Base-by-base conservation (phyloP, 495 filamentous ascomycete species). In the Neurospora cerealis region DNA sequence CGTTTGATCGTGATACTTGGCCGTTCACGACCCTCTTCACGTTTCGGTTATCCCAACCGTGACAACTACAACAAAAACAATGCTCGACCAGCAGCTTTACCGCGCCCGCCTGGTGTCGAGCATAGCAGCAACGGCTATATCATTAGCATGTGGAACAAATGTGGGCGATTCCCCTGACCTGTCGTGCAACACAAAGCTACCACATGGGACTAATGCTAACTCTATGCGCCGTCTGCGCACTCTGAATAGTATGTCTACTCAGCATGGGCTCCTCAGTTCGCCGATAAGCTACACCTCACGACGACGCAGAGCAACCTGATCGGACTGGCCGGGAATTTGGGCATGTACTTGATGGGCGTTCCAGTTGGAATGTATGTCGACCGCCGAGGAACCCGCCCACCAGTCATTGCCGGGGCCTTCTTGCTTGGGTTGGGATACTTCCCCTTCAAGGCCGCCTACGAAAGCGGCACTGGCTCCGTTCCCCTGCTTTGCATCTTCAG, bases 211-310 rank as follows among this genome's bases (percentile, higher is more conserved):
- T 34, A 19, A 17, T 62, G 32, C 48, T 70, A n/a, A 42, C 40
- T 48, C 44, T 54, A 62, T 69, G 74, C 70, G 40, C 44, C 60
- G 39, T 41, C 5, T 71, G 69, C 73, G 78, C 39, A 80, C 70
- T 24, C 34, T 34, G 41, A 19, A 70, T 77, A 97, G 94, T 99
- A 99, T 89, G 96, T 95, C 75, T 99, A 98, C 79, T 97, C 94
- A 72, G 96, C 96, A 83, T 99, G 96, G 94, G 95, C 91, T 37
- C 96, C 96, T 19, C 94, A 97, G 81, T 97, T 98, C 77, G 94
- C 94, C 34, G 90, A 94, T 74, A 88, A 87, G 73, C 86, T 99
- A 82, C 88, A 92, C 81, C 89, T 98, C 70, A 93, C 93, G 3
- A 91, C 96, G 34, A 98, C 94, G 36, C 88, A 97, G 81, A 92